Evolutionary conservation across 371 early-diverging fungal genomes (phyloP), one percentile per base, ranked within the genome.

Genomic region (Actinomortierella wolfii): DNA sequence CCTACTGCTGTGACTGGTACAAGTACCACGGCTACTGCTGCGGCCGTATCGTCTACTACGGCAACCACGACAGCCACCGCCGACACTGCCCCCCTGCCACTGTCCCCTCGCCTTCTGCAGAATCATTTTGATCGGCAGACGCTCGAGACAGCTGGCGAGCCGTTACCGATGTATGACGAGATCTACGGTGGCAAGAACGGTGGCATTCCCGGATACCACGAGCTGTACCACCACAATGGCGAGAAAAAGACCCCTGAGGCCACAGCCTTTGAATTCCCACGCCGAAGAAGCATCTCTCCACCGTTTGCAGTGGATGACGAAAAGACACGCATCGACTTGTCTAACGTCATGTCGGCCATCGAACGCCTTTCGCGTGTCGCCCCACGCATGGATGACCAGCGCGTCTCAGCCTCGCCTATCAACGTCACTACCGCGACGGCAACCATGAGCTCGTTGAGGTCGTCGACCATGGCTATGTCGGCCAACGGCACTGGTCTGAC

Each of bases 321-420:
- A 46, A 73, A 73, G 57, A 77, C 71, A 18, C 76, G 76, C 15
- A 59, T 60, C 20, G 86, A 85, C 42, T 54, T 85, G 20, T 76
- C 81, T 64, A 67, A 75, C 42, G 70, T 85, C 25, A 65, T 85
- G 51, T 59, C 76, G n/a, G 82, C 86, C 15, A 78, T 85, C 23
- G 82, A 85, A 40, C 64, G 78, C 23, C 57, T 85, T 1, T 74
- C 80, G 3, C 51, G 61, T 21, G 76, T 80, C 7, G 79, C 81
- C 0, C 86, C 86, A 0, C 71, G 78, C 8, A 34, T 86, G 39
- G 80, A 82, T 24, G 68, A 86, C 54, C 86, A 86, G 51, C 69
- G 84, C 2, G 82, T 78, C 0, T 66, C 69, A 9, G 58, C 84
- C 26, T 67, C 74, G 9, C 44, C 63, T 0, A 56, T 11, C 7